Conservation (phyloP, 805 yeast species). For the Candida sonorensis region DNA sequence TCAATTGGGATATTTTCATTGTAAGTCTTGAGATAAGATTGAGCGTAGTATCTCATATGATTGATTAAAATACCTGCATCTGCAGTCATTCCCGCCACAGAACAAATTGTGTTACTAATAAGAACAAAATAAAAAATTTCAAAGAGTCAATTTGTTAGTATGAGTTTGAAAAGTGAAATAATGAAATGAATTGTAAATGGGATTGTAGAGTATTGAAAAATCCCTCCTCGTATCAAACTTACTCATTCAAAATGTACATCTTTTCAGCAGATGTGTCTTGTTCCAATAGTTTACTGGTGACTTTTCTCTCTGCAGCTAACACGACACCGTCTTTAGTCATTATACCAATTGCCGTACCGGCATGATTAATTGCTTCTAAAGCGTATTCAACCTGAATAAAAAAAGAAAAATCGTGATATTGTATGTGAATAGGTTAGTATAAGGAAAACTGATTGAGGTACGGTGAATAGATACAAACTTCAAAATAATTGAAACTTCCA, state of each 20-base stretch:
- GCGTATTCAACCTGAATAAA: conserved; percentile 69
- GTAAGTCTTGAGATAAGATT: conserved; percentile 75
- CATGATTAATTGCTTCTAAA: conserved; percentile 72
- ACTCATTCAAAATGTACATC: conserved; percentile 74
- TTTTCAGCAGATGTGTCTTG: conserved; percentile 93
- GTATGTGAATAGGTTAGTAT: not conserved
- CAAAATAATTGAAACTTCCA: no score
- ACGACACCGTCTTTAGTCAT: conserved; percentile 83
- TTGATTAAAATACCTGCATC: conserved; percentile 91
- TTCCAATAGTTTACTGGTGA: conserved; percentile 85
- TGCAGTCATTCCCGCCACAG: conserved; percentile 97
- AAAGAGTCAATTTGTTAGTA: no score
- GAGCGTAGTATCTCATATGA: conserved; percentile 80
- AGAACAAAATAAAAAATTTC: not conserved
- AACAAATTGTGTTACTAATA: conserved; percentile 45
- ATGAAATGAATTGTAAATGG: no score
- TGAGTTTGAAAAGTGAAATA: no score
- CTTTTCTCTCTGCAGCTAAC: conserved; percentile 93
- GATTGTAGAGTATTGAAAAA: no score
- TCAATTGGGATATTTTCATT: conserved; percentile 95
- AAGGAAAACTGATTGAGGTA: no score
- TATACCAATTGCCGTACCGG: conserved; percentile 78
- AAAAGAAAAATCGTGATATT: not conserved
- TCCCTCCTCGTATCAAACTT: not conserved
- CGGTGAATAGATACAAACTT: no score